Conservation (phyloP, 2,329 filamentous ascomycete genomes). For the Cercospora sojina region DNA sequence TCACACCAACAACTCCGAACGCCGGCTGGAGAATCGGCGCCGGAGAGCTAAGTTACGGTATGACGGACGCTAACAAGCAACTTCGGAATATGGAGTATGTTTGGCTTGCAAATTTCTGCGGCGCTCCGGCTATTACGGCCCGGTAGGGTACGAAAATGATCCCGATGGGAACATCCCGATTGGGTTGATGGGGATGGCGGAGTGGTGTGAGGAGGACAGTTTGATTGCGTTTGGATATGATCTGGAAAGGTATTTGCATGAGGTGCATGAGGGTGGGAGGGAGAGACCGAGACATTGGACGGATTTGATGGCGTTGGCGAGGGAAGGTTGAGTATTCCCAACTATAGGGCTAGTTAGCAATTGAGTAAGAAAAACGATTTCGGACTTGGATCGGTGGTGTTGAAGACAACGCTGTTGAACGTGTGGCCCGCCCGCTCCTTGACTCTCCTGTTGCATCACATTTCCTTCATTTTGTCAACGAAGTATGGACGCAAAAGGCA, state of each 20-base stretch:
- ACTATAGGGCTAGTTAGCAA: background rate
- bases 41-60: conserved; percentile 60
- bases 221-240: conserved; percentile 55
- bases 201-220: conserved; percentile 56
- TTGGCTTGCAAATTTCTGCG: conserved; percentile 79
- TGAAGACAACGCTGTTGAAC: too few species aligned
- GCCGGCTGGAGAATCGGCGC: conserved; percentile 66
- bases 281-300: conserved; percentile 41
- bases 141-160: conserved; percentile 66
- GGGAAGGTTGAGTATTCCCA: background rate
- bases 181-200: conserved; percentile 55
- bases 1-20: conserved; percentile 75
- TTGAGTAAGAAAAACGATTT: background rate
- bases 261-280: conserved; percentile 39
- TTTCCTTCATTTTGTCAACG: background rate
- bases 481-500: background rate
- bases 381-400: background rate
- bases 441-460: background rate
- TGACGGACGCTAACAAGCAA: conserved; percentile 70
- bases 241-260: conserved; percentile 50
- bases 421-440: too few species aligned
- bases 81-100: conserved; percentile 82
- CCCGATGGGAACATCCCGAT: conserved; percentile 57
- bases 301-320: conserved; percentile 39
- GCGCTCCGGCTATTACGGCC: conserved; percentile 70